A percentile compares a stretch with the other conserved stretches of the same genome.
Conservation (phyloP, 1,139 yeast genomes). For the Candida mesenterica region DNA sequence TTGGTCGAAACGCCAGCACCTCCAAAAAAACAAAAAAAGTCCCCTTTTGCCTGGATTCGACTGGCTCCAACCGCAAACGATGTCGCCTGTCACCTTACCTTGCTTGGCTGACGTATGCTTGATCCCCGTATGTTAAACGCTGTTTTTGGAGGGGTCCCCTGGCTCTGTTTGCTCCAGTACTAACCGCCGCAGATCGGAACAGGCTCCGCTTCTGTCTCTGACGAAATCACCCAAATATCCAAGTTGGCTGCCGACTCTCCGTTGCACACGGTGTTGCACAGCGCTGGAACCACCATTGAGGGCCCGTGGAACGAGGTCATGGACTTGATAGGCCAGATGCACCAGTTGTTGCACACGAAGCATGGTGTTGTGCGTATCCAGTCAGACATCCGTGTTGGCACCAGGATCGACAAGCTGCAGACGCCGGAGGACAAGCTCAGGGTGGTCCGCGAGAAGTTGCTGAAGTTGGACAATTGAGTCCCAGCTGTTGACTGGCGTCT, state of each 20-base stretch:
- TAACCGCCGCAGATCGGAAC: constrained; percentile 64
- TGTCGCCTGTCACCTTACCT: constrained; percentile 45
- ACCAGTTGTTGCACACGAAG: constrained; percentile 61
- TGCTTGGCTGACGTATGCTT: constrained; percentile 83
- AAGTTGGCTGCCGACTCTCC: constrained; percentile 58
- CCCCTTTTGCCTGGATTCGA: no score
- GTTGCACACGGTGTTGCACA: constrained; percentile 68
- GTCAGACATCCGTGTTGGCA: constrained; percentile 82
- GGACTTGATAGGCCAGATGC: constrained; percentile 75
- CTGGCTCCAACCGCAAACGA: not conserved
- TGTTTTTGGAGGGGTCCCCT: no score
- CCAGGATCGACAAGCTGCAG: constrained; percentile 69
- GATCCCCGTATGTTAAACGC: constrained; percentile 55
- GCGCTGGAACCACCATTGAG: constrained; percentile 88
- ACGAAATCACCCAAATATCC: constrained; percentile 71
- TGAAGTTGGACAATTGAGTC: constrained; percentile 9
- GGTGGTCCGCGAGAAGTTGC: constrained; percentile 55
- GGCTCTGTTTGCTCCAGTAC: constrained; percentile 1
- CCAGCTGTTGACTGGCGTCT: no score
- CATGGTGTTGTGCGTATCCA: constrained; percentile 75
- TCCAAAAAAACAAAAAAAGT: no score
- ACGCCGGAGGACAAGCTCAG: constrained; percentile 65
- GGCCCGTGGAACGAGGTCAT: constrained; percentile 93
- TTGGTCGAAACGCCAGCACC: no score
- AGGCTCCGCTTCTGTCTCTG: constrained; percentile 71